Base-by-base conservation (phyloP, 192 early-diverging fungal genomes). In the Entrophospora sp. region DNA sequence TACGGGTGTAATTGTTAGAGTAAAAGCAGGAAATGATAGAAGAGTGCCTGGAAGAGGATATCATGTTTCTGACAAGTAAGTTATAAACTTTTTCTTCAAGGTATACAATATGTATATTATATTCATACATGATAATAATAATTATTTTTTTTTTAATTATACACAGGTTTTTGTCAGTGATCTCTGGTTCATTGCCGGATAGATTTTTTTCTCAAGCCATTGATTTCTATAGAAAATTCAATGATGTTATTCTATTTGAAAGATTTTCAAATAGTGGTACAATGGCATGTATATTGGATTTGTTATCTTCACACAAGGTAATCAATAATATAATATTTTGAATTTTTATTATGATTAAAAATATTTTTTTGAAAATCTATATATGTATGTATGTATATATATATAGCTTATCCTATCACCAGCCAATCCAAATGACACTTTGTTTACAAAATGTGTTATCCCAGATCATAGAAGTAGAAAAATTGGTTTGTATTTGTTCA, bases 281-380 rank as follows among this genome's bases (percentile, higher is more conserved):
- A 5, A 64, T 69, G 61, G 68, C 68, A 28, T 69, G 68, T 69
- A 18, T 69, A n/a, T 64, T 69, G 25, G 61, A 69, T 53, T 22
- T 64, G 32, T 40, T 69, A 14, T 67, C 59, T 32, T 16, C 68
- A 4, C 43, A 44, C 32, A 69, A 42, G 48, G 68, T 69, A 63
- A 40, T 1, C 10, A 32, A 34, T 31, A 36, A 36, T 37, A n/a
- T n/a, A n/a, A 32, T 32, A 25, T 34, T 3, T 55, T 36, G n/a
- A 57, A 20, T 8, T 22, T 45, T n/a, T n/a, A n/a, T n/a, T n/a
- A n/a, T 3, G 1, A 46, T 46, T 46, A 57, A 57, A 20, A 57
- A 57, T 57, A 20, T 2, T 30, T 31, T 40, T 42, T n/a, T n/a
- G n/a, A n/a, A n/a, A n/a, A n/a, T n/a, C n/a, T n/a, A n/a, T n/a